These are phyloP conservation scores for Penicillium waksmanii DNA, from an alignment of 495 filamentous ascomycete genomes.

Conservation along the genomic window DNA sequence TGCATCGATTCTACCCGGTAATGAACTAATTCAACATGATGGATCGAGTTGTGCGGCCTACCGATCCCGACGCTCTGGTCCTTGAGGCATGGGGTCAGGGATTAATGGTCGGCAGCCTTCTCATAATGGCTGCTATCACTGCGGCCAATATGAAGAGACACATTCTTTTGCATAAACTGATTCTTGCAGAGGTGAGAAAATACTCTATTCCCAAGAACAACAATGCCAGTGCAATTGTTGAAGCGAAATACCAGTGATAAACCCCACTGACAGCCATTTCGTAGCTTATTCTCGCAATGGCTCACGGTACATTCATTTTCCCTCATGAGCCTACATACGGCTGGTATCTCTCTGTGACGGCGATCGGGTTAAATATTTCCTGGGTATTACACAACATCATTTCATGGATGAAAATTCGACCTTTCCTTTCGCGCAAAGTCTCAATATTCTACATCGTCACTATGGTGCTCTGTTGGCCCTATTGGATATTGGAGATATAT, in stretches of 20 bases:
- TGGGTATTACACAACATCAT: slow-evolving; percentile 55
- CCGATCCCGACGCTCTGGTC: slow-evolving; percentile 39
- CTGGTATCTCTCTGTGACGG: slow-evolving; percentile 51
- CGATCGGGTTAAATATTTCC: slow-evolving; percentile 49
- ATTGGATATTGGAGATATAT: slow-evolving; percentile 54
- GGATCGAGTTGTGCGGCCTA: slow-evolving; percentile 33
- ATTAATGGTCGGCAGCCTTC: slow-evolving; percentile 49
- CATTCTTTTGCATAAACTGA: slow-evolving; percentile 50
- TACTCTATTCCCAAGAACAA: not conserved
- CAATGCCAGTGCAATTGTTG: not conserved
- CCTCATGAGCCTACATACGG: slow-evolving; percentile 45
- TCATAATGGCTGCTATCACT: slow-evolving; percentile 50
- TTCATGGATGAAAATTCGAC: slow-evolving; percentile 53
- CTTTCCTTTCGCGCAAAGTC: slow-evolving; percentile 42
- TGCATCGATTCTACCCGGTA: not conserved
- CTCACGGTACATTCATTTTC: slow-evolving; percentile 53
- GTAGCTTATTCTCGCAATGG: slow-evolving; percentile 40
- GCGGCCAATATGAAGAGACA: slow-evolving; percentile 46
- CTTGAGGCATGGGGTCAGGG: slow-evolving; percentile 56
- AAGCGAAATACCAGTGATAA: not conserved
- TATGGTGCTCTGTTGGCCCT: slow-evolving; percentile 44
- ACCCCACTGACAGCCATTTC: not conserved
- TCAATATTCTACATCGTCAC: slow-evolving; percentile 46
- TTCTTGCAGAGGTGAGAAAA: slow-evolving; percentile 46
- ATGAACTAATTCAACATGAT: slow-evolving; percentile 7